Conservation (phyloP, 2,329 filamentous ascomycete species). For the Aurifilum marmelostoma region DNA sequence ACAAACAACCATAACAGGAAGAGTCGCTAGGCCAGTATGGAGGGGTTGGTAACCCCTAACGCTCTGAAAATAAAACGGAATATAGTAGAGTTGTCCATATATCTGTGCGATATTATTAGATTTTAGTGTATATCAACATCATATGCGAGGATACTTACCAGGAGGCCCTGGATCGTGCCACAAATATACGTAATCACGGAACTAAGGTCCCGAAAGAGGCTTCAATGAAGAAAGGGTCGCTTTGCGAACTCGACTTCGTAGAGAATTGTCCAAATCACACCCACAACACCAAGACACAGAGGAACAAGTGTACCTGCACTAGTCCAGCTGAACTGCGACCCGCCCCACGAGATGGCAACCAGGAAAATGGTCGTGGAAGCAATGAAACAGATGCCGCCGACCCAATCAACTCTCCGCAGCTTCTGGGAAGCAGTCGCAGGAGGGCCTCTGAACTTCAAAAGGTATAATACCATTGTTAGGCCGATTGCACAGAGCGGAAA, state of each 20-base stretch:
- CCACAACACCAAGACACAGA: constrained; percentile 4
- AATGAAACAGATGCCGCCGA: constrained; percentile 14
- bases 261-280: not conserved
- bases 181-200: constrained; percentile 5
- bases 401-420: constrained; percentile 14
- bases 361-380: constrained; percentile 8
- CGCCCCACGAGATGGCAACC: constrained; percentile 17
- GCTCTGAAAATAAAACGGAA: constrained; percentile 32
- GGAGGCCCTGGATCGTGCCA: constrained; percentile 2
- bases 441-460: not conserved
- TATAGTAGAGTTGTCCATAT: constrained; percentile 28
- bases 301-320: constrained; percentile 9
- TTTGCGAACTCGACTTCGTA: not conserved
- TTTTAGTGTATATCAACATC: too few relatives aligned
- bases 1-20: constrained; percentile 28
- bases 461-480: not conserved
- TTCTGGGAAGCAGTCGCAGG: not conserved
- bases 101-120: too few relatives aligned
- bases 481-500: constrained; percentile 3
- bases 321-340: constrained; percentile 15
- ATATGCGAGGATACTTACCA: constrained; percentile 3
- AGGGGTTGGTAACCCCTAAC: constrained; percentile 28
- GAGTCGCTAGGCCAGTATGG: constrained; percentile 28
- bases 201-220: constrained; percentile 7
- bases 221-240: constrained; percentile 11